These are phyloP conservation scores for Mycena filopes DNA, from an alignment of 768 basidiomycete species.

Conservation along the genomic window DNA sequence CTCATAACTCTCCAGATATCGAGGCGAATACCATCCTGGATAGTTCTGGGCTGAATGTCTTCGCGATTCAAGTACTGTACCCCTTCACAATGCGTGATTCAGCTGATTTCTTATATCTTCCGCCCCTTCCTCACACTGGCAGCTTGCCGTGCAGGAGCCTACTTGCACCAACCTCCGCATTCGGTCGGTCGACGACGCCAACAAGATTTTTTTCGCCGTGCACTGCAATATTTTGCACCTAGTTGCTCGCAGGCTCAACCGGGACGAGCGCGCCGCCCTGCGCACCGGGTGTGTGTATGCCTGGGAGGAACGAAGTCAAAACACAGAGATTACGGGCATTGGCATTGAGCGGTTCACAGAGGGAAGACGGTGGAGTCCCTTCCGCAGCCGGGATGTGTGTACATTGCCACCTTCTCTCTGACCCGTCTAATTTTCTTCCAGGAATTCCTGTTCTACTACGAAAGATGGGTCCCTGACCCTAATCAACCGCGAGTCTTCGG, in stretches of 20 bases:
- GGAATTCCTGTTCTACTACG: conserved; percentile 90
- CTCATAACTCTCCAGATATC: too few relatives aligned
- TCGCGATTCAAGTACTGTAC: too few relatives aligned
- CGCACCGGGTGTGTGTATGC: conserved; percentile 65
- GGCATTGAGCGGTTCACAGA: conserved; percentile 90
- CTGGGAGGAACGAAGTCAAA: conserved; percentile 83
- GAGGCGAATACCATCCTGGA: too few relatives aligned
- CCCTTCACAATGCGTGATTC: too few relatives aligned
- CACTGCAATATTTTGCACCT: conserved; percentile 71
- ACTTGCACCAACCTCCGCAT: conserved; percentile 80
- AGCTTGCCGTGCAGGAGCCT: conserved; percentile 63
- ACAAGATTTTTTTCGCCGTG: conserved; percentile 83
- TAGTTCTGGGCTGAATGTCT: too few relatives aligned
- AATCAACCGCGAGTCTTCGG: conserved; percentile 50
- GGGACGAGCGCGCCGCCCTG: conserved; percentile 75
- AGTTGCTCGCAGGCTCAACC: conserved; percentile 81
- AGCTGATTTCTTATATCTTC: too few relatives aligned
- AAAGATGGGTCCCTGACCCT: conserved; percentile 68
- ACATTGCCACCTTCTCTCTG: conserved; percentile 7
- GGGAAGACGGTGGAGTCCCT: conserved; percentile 85
- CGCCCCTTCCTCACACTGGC: conserved; percentile 7
- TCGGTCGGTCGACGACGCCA: conserved; percentile 80
- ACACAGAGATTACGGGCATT: conserved; percentile 78
- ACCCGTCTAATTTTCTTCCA: conserved; percentile 42
- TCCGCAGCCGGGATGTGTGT: conserved; percentile 82